These are phyloP conservation scores for Pseudogymnoascus sp. DNA, from an alignment of 2,329 filamentous ascomycete genomes.

Conservation along the genomic window DNA sequence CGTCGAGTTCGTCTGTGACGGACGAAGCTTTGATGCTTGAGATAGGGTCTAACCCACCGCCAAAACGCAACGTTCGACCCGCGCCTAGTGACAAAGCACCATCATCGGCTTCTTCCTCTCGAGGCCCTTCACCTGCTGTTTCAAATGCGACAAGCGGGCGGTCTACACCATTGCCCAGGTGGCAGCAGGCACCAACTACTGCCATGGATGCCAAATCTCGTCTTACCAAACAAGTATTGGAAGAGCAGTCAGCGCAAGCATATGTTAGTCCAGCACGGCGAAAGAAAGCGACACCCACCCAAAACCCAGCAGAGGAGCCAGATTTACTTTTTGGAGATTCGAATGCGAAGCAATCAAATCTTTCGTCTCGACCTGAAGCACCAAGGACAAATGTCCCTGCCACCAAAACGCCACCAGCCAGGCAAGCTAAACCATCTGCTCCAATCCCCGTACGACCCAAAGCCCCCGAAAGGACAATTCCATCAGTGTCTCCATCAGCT, in stretches of 20 bases:
- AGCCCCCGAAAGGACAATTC: conserved; percentile 42
- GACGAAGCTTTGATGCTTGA: conserved; percentile 78
- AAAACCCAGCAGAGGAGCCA: conserved; percentile 36
- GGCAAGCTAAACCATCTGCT: conserved; percentile 35
- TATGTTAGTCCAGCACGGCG: conserved; percentile 83
- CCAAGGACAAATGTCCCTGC: conserved; percentile 26
- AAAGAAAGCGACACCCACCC: conserved; percentile 49
- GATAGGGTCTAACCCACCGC: conserved; percentile 48
- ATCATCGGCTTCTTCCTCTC: conserved; percentile 22
- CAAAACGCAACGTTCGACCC: conserved; percentile 25
- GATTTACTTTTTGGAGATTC: conserved; percentile 54
- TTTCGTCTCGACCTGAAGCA: conserved; percentile 24
- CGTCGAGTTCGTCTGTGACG: conserved; percentile 35
- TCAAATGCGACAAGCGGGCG: conserved; percentile 36
- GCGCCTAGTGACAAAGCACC: conserved; percentile 16
- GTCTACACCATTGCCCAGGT: conserved; percentile 43
- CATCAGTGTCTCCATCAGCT: conserved; percentile 58
- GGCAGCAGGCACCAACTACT: conserved; percentile 46
- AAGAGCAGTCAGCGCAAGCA: conserved; percentile 72
- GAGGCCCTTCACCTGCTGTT: conserved; percentile 43
- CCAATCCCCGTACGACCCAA: conserved; percentile 39
- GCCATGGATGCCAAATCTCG: conserved; percentile 46
- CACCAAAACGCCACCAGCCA: conserved; percentile 30
- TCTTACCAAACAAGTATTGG: conserved; percentile 63
- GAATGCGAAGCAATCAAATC: neutral